These are phyloP conservation scores for Verticillium tricorpus DNA, from an alignment of 2,329 filamentous ascomycete species.

Conservation along the genomic window DNA sequence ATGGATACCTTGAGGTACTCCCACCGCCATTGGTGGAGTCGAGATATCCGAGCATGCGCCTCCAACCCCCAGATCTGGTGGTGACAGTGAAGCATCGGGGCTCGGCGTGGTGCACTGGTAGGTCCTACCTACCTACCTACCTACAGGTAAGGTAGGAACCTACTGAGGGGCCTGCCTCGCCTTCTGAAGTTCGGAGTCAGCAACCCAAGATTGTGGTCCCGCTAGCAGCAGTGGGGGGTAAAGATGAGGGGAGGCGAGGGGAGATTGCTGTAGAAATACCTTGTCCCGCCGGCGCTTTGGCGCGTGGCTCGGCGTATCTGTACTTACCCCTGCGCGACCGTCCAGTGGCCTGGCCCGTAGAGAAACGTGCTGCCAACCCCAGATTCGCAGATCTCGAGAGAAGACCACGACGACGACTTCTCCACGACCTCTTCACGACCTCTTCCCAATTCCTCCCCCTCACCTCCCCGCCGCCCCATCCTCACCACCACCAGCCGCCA, in stretches of 20 bases:
- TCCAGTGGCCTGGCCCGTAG: background rate
- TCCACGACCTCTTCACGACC: background rate
- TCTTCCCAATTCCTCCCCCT: background rate
- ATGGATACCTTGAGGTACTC: too few relatives aligned
- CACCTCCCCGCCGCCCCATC: background rate
- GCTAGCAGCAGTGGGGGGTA: background rate
- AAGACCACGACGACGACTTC: background rate
- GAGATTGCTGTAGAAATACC: background rate
- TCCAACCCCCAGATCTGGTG: too few relatives aligned
- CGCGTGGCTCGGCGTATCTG: background rate
- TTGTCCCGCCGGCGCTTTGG: background rate
- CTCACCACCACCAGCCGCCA: constrained; percentile 1
- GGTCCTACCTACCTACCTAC: too few relatives aligned
- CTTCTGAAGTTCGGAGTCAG: too few relatives aligned
- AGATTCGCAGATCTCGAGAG: background rate
- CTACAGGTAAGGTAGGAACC: too few relatives aligned
- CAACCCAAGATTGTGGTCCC: background rate
- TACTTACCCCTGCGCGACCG: background rate
- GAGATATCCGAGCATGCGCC: too few relatives aligned
- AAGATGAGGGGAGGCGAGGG: background rate
- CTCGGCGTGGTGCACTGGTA: too few relatives aligned
- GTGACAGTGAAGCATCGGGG: too few relatives aligned
- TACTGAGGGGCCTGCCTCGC: too few relatives aligned
- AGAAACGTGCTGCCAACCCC: background rate
- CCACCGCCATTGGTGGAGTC: too few relatives aligned